Base-by-base conservation (phyloP, 768 basidiomycete species). In the Lenzites betulinus region DNA sequence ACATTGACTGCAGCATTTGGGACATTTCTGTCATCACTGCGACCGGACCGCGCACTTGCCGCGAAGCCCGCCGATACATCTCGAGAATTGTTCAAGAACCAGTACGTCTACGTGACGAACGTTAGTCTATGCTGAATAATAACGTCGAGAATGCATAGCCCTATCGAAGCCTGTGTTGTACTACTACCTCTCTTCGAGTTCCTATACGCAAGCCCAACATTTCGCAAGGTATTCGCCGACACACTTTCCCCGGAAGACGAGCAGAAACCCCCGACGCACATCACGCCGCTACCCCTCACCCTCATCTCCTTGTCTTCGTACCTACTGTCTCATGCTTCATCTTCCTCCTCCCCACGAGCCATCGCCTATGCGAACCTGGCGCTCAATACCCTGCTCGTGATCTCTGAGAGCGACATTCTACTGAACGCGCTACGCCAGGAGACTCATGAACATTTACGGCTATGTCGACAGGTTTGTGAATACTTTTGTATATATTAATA, bases 161-260 rank as follows among this genome's bases (percentile, higher is more conserved):
- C 88, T 1, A 81, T 84, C 53, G 83, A 86, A 73, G 82, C 83
- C 11, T 78, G 81, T 43, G 81, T 86, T 6, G 74, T 83, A 7
- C 70, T 89, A 35, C 76, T 89, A 15, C 80, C 87, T 2, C 58
- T 88, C 8, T 85, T 84, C 57, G 88, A 90, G 70, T 83, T 88
- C 54, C 66, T 86, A 1, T 75, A 76, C 54, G 71, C 76, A 23
- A 89, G 87, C 52, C 69, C 73, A 1, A 60, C 73, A 6, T 89
- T 89, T 66, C 65, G 76, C 0, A 69, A 76, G n/a, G 72, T 85
- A 11, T 69, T 88, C 7, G 57, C 80, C 48, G 77, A 80, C 16
- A 54, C 51, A 8, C 43, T 62, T 13, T 26, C n/a, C 5, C 13
- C 16, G 3, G 39, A 49, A 4, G 70, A 73, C 42, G 74, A 69